Conservation (phyloP, 371 early-diverging fungal species). For the Mucor plumbeus region DNA sequence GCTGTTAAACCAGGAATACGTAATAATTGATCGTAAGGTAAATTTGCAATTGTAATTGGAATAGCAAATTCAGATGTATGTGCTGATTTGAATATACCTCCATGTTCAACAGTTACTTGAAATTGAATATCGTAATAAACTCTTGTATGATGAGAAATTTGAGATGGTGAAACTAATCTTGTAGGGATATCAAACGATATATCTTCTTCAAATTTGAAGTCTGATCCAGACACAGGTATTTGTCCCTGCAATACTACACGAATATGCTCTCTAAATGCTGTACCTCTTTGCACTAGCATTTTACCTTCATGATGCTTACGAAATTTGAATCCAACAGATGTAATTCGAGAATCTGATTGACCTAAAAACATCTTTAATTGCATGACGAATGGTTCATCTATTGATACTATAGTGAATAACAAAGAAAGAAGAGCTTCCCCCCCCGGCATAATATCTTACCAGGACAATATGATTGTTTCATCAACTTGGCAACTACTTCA, state of each 20-base stretch:
- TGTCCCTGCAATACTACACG: constrained; percentile 27
- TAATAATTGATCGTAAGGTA: constrained; percentile 40
- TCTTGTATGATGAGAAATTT: constrained; percentile 49
- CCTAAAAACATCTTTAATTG: constrained; percentile 35
- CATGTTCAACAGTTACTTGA: constrained; percentile 35
- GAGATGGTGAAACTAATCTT: constrained; percentile 48
- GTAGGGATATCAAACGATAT: constrained; percentile 49
- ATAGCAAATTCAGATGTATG: constrained; percentile 37
- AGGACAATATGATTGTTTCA: constrained; percentile 48
- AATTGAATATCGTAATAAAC: constrained; percentile 46
- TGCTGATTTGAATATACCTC: constrained; percentile 37
- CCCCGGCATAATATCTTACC: not conserved
- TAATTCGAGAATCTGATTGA: constrained; percentile 39
- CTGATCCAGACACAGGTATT: not conserved
- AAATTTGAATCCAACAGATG: constrained; percentile 29
- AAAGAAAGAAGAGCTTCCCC: no score
- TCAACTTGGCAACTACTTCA: constrained; percentile 45
- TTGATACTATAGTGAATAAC: no score
- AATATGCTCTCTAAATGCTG: constrained; percentile 40
- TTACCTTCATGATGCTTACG: constrained; percentile 52
- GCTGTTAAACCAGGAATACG: constrained; percentile 40
- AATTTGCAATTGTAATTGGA: constrained; percentile 42
- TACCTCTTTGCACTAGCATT: constrained; percentile 44
- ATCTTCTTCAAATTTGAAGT: constrained; percentile 7
- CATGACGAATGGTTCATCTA: constrained; percentile 42